Evolutionary conservation across 2,329 filamentous ascomycete genomes (phyloP), one percentile per base, ranked within the genome.

Genomic region (Didymella exigua): DNA sequence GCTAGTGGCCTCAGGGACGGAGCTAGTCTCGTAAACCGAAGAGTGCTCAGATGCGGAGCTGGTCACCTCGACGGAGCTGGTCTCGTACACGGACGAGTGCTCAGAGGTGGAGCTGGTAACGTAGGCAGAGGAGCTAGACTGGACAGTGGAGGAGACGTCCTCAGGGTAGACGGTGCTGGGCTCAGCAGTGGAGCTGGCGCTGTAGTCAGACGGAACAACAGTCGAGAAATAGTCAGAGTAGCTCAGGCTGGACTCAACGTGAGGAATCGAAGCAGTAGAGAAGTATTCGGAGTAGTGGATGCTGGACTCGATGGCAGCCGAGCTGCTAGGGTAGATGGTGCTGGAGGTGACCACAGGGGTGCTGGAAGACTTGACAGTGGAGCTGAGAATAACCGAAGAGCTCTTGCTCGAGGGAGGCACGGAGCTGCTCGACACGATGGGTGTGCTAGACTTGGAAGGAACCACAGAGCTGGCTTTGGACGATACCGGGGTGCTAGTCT

Each of bases 91-190:
- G 1, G 36, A 38, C 5, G 26, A 27, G 26, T 27, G 26, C 26
- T 27, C 26, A 11, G 46, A 55, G 6, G 36, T 46, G 23, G 33
- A 45, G 52, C 52, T 55, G 7, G 50, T 49, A 21, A 31, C 46
- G 19, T 45, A 29, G 23, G 45, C 42, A 46, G 46, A 40, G 16
- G 37, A 56, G 52, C 46, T 54, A 31, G 50, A 54, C 11, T 18
- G 26, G 21, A 37, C 23, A 19, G 49, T 53, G 14, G 49, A 52
- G n/a, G 49, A 53, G n/a, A 54, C 44, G 18, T 54, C 30, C 18
- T 37, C 55, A 11, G 46, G 49, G 30, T 58, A 58, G 42, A 58
- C 50, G 21, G 49, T 50, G 50, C 55, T 58, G 9, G 54, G 54
- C 43, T 45, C 36, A 19, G 16, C 49, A 16, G 44, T 24, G 14